These are phyloP conservation scores for Pseudopithomyces chartarum DNA, from an alignment of 2,329 filamentous ascomycete genomes.

Conservation along the genomic window DNA sequence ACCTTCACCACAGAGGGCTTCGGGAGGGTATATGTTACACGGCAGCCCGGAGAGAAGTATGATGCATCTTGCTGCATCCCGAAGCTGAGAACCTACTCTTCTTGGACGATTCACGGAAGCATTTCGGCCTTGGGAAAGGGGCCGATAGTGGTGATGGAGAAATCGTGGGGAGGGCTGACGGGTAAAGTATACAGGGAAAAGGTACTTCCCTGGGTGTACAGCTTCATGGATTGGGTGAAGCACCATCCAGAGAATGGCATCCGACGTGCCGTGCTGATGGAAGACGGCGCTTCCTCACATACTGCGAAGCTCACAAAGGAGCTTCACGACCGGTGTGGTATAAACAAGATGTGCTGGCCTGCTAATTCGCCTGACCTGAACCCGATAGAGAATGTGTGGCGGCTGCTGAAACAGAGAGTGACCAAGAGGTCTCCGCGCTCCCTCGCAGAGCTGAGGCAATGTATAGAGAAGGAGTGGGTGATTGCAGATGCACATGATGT, in stretches of 20 bases:
- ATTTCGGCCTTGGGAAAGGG: constrained; percentile 2
- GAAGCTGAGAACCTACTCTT: constrained; percentile 18
- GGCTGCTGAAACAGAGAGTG: constrained; percentile 16
- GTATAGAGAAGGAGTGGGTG: constrained; percentile 14
- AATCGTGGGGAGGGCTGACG: constrained; percentile 13
- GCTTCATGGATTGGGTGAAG: constrained; percentile 7
- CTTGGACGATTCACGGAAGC: constrained; percentile 6
- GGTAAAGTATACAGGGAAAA: constrained; percentile 9
- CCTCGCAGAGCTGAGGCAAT: constrained; percentile 11
- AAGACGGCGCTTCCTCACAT: constrained; percentile 16
- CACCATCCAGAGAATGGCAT: constrained; percentile 4
- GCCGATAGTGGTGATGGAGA: constrained; percentile 7
- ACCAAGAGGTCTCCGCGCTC: constrained; percentile 12
- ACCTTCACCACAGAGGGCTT: constrained; percentile 10
- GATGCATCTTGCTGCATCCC: constrained; percentile 14
- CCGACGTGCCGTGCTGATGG: constrained; percentile 8
- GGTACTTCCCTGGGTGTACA: constrained; percentile 13
- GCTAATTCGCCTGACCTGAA: constrained; percentile 18
- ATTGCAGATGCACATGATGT: constrained; percentile 10
- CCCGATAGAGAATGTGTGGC: constrained; percentile 19
- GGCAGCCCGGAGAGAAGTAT: constrained; percentile 17
- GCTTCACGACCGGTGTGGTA: constrained; percentile 9
- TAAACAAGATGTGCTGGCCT: constrained; percentile 14
- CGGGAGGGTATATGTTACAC: constrained; percentile 16
- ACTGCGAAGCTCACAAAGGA: constrained; percentile 13